Base-by-base conservation (phyloP, 805 yeast genomes). In the Komagataella ulmi region DNA sequence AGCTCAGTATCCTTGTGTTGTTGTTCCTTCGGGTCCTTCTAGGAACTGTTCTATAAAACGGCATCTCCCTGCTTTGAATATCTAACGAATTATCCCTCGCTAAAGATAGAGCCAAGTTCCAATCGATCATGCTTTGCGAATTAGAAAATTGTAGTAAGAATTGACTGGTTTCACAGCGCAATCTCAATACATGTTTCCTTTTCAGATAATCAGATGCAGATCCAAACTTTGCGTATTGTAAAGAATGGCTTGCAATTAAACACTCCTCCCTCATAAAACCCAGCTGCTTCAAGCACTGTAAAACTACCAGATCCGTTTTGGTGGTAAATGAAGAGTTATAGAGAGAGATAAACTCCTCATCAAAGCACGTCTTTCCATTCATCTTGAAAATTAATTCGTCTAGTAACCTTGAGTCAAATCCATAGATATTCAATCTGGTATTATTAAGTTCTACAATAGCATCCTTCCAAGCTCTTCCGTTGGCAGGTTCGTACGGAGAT, bases 31-130 rank as follows among this genome's bases (percentile, higher is more conserved):
- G 70, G 56, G 90, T 72, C 55, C 93, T 73, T 55, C 91, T 69
- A 5, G 96, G 96, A 14, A 87, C 88, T 0, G 91, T 82, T 60
- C 93, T 75, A 61, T 83, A 88, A 46, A 73, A 76, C 10, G 96
- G 97, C 61, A 80, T 66, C 49, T 79, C 82, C 49, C 98, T 74
- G 48, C 77, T 74, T 40, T 75, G 80, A 19, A 91, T 61, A 55
- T 93, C 97, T 50, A 89, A 70, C 2, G 96, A 73, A 36, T 90
- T 78, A 57, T 86, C 93, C 50, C 83, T 83, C 1, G 93, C 97
- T 8, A 81, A 76, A 51, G 79, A 78, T 17, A 93, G 54, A 47
- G 80, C 81, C 59, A 78, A 74, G 53, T 87, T 76, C 97, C 97
- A 91, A 45, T 77, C 78, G 50, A 91, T 78, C 73, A 88, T 74